Evolutionary conservation across 139 green algal genomes (phyloP).

Genomic region (Tetratostichococcus sp.): DNA sequence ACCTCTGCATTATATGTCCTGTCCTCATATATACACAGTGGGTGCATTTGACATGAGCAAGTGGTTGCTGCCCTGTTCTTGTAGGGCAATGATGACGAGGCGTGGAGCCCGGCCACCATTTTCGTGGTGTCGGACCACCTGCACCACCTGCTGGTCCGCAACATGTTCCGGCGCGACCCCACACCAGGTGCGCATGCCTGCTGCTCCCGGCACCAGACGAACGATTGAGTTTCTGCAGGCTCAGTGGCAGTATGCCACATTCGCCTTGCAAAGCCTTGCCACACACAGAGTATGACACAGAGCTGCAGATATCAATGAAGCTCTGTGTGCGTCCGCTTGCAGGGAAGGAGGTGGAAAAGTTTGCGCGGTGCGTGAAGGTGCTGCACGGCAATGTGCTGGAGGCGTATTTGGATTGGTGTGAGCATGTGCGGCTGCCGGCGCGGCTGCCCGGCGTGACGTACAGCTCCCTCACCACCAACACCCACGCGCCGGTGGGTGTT

Average conservation of each 20-base stretch:
- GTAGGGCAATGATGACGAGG: constrained; percentile 2
- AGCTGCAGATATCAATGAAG: not conserved
- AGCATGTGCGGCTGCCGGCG: constrained; percentile 25
- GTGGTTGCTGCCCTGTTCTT: too few relatives aligned
- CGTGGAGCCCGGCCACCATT: constrained; percentile 53
- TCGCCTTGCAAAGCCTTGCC: not conserved
- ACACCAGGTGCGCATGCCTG: constrained; percentile 4
- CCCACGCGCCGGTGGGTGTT: not conserved
- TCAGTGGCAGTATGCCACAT: too few relatives aligned
- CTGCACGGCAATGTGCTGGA: constrained; percentile 65
- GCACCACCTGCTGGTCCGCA: constrained; percentile 54
- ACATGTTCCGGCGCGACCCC: constrained; percentile 54
- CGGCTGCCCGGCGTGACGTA: constrained; percentile 14
- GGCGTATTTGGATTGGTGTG: constrained; percentile 40
- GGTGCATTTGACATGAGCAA: too few relatives aligned
- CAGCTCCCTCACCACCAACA: not conserved
- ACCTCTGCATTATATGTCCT: too few relatives aligned
- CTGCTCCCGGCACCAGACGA: too few relatives aligned
- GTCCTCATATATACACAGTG: too few relatives aligned
- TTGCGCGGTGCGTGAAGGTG: constrained; percentile 35
- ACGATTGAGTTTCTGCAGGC: too few relatives aligned
- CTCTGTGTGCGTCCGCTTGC: not conserved
- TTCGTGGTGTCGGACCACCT: constrained; percentile 73
- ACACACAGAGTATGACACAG: not conserved
- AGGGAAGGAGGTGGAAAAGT: constrained; percentile 33